Evolutionary conservation across 768 basidiomycete genomes (phyloP), one percentile per base, ranked within the genome.

Genomic region (Rhodosporidiobolus odoratus): DNA sequence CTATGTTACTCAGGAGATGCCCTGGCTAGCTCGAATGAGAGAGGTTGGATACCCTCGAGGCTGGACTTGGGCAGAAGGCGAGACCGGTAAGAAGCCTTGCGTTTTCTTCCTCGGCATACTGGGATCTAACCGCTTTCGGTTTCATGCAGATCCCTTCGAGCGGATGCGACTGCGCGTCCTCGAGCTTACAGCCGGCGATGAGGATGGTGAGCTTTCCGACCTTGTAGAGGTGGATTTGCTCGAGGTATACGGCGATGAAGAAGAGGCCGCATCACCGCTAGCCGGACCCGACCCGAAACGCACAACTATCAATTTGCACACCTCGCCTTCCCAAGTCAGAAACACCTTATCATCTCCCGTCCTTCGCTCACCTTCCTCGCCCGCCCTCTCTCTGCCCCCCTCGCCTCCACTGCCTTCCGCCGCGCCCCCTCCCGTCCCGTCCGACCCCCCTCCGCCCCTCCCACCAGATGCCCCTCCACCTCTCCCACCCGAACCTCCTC

Each of bases 1-100:
- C 3, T 2, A 40, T 25, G 62, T 16, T 53, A 66, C 69, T 37
- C 12, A 37, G 12, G 69, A 66, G 60, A 30, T 25, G 15, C 65
- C 65, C 45, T 71, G 64, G 65, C 48, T 66, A 47, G n/a, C 47
- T 16, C 48, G 69, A 37, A 62, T 71, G 10, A 5, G 21, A 17
- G 54, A 38, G 41, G 8, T 43, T n/a, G 69, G 69, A 19, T 71
- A 71, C 23, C 69, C 69, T 53, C 21, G 54, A 1, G 69, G 69
- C 13, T 71, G 69, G 69, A 66, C 65, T 1, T 58, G 61, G 56
- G n/a, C 2, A 2, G 54, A 62, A 10, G 65, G 65, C 0, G 69
- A 66, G 17, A 8, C 35, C 0, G 64, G 61, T 62, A 32, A 52
- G 63, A 0, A 13, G 4, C 9, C 15, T 21, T 19, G 6, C 8